These are phyloP conservation scores for Xylaria sp. DNA, from an alignment of 2,329 filamentous ascomycete species.

Conservation along the genomic window DNA sequence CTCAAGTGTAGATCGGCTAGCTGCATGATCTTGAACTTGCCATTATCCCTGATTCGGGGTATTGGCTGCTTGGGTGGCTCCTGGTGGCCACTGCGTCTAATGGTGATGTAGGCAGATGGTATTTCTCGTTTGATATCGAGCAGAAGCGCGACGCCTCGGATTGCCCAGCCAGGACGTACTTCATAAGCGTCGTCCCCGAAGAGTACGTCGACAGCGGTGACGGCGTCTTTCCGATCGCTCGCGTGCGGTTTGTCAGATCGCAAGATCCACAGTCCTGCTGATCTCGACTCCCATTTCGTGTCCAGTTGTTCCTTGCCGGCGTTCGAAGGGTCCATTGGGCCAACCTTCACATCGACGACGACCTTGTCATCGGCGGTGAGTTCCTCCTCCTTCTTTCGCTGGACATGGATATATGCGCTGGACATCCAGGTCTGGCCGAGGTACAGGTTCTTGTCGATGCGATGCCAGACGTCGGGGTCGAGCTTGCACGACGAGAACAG, in stretches of 20 bases:
- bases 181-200: slow-evolving; percentile 94
- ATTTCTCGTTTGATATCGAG: slow-evolving; percentile 71
- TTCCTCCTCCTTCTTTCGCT: slow-evolving; percentile 87
- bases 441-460: slow-evolving; percentile 90
- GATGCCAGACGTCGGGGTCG: slow-evolving; percentile 78
- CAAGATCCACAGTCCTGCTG: slow-evolving; percentile 84
- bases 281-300: slow-evolving; percentile 80
- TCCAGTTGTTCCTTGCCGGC: slow-evolving; percentile 65
- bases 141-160: slow-evolving; percentile 78
- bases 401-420: slow-evolving; percentile 83
- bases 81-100: slow-evolving; percentile 76
- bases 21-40: slow-evolving; percentile 97
- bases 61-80: slow-evolving; percentile 76
- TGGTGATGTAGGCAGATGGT: slow-evolving; percentile 78
- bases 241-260: slow-evolving; percentile 77
- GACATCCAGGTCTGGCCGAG: slow-evolving; percentile 78
- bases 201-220: slow-evolving; percentile 86
- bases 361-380: slow-evolving; percentile 79
- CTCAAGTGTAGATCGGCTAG: slow-evolving; percentile 93
- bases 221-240: slow-evolving; percentile 77
- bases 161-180: slow-evolving; percentile 84
- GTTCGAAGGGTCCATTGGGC: slow-evolving; percentile 74
- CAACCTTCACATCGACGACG: slow-evolving; percentile 81
- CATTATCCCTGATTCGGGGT: slow-evolving; percentile 80
- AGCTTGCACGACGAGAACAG: slow-evolving; percentile 80